Evolutionary conservation across 257 asterid genomes (phyloP).

Genomic region (Nemophila menziesii): DNA sequence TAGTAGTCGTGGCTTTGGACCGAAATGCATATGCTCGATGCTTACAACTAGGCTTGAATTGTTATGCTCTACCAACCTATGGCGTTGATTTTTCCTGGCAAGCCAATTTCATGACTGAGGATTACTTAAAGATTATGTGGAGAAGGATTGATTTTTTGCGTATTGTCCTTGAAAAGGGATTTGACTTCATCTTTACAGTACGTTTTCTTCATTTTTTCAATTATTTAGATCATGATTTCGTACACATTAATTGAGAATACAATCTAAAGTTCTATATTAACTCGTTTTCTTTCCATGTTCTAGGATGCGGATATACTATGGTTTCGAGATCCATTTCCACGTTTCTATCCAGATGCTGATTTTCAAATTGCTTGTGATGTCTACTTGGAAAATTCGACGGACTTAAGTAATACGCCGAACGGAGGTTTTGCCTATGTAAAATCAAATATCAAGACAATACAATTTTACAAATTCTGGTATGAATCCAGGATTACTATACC

Average conservation of each 20-base stretch:
- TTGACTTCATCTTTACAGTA: slow-evolving; percentile 51
- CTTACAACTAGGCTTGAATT: slow-evolving; percentile 21
- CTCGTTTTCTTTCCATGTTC: not conserved
- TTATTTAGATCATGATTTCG: too few relatives aligned
- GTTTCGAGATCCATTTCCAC: slow-evolving; percentile 40
- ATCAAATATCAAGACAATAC: slow-evolving; percentile 28
- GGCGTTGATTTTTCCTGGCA: slow-evolving; percentile 47
- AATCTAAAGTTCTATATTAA: too few relatives aligned
- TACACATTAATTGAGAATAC: too few relatives aligned
- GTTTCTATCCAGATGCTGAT: slow-evolving; percentile 27
- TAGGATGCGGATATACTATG: slow-evolving; percentile 59
- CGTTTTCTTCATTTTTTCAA: too few relatives aligned
- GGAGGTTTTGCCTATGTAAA: slow-evolving; percentile 37
- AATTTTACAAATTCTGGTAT: slow-evolving; percentile 49
- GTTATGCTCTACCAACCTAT: slow-evolving; percentile 33
- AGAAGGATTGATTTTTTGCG: too few relatives aligned
- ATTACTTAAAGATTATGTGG: slow-evolving; percentile 45
- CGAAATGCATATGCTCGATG: slow-evolving; percentile 41
- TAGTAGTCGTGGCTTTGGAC: slow-evolving; percentile 44
- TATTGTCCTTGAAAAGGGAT: slow-evolving; percentile 35
- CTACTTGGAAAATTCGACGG: slow-evolving; percentile 14
- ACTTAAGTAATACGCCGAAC: slow-evolving; percentile 30
- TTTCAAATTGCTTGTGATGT: slow-evolving; percentile 41
- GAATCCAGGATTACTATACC: slow-evolving; percentile 20
- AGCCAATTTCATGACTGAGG: slow-evolving; percentile 33